Evolutionary conservation across 257 asterid species (phyloP), one percentile per base, ranked within the genome.

Genomic region (Penstemon newberryi): DNA sequence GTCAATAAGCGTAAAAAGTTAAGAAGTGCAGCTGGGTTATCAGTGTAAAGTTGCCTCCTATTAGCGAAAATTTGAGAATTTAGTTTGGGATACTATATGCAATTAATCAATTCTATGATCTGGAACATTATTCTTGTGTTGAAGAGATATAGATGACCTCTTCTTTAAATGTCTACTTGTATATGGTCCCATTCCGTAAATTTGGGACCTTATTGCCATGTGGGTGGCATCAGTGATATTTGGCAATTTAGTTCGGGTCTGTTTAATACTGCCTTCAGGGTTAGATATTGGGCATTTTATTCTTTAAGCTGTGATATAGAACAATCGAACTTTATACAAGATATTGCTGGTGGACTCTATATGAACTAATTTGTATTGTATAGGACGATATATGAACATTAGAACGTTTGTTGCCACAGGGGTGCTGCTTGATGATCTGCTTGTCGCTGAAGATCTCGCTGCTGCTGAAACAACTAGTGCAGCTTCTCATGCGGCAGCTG

Each of bases 381-480:
- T 54, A 15, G 4, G 43, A 33, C 38, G 8, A 43, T 42, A 41
- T 64, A 53, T 60, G 45, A 58, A 58, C 57, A 42, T 40, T 44
- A 53, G 53, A 4, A 55, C 25, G 55, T 67, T 62, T 61, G 38
- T 70, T 76, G 15, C 67, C 42, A 7, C 52, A 93, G 99, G 99
- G 68, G 92, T 94, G 68, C 85, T 94, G 80, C 91, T 94, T 46
- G 97, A 87, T 75, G 99, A 90, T 78, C 82, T 94, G 50, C 97
- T 94, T 41, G 99, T 88, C 7, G 97, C 99, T 59, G 99, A 94
- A 79, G 99, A 94, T 78, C 82, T 94, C 75, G 96, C 99, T 49
- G 96, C 99, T 66, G 90, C 93, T 53, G 98, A 92, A 81, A 92
- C 97, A 36, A 86, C 96, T 60, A 83, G 78, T 79, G 96, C 99